Evolutionary conservation across 1,284 basidiomycete genomes (phyloP), one percentile per base, ranked within the genome.

Genomic region (Inonotus obliquus): DNA sequence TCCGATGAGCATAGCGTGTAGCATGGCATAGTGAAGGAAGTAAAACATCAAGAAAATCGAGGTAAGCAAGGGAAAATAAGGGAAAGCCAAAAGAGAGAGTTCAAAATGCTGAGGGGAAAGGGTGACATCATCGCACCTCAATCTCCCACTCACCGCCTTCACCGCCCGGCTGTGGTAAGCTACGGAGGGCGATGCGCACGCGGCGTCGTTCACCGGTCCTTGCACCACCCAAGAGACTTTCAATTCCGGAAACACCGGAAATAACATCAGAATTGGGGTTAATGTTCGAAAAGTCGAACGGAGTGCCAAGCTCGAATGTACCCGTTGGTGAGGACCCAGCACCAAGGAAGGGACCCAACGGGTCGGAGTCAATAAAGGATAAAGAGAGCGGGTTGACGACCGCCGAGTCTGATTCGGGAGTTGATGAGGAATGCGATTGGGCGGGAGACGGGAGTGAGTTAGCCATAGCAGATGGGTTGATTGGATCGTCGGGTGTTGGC

Each of bases 81-180:
- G 47, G 32, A 37, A 47, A 21, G 21, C 9, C 9, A 49, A 35
- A 37, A 25, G 37, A 58, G 27, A 56, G 23, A 45, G 55, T 19
- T 17, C 39, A 48, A 48, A 47, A 27, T 21, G 13, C 17, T 45
- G 41, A 19, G 21, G 35, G 23, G 17, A 57, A 45, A 23, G 25
- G 32, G 19, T 32, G 10, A 17, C 21, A 25, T 57, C 41, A 63
- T 32, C 54, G 62, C 32, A 87, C 76, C 70, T 86, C 81, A 57
- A 87, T 84, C 73, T 87, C 85, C 87, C 85, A 87, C 74, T 86
- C 86, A 62, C 86, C 84, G 59, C 83, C 85, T 69, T 86, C 84
- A 60, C 79, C 79, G 52, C 82, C 84, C 35, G 79, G 73, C 23
- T 76, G 76, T 1, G 86, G 85, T 72, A 85, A 75, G 68, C 79